Evolutionary conservation across 331 rosid species (phyloP), one percentile per base, ranked within the genome.

Genomic region (Malus hybrid): DNA sequence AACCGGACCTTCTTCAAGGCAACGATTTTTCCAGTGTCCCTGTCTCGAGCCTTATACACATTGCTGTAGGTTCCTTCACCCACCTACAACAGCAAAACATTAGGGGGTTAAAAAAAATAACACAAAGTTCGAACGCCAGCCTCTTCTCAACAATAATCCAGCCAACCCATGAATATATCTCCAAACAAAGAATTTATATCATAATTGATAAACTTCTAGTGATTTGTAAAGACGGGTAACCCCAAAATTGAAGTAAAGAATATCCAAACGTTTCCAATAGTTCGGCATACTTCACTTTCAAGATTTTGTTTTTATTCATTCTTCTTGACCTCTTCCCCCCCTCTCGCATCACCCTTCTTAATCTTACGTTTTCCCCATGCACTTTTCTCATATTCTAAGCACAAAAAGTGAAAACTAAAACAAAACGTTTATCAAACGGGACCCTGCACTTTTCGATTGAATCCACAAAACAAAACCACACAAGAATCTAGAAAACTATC

Each of bases 21-120:
- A 62, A 90, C 97, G 62, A 89, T 84, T 74, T 93, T 88, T 55
- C 89, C 81, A 0, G 97, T 87, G 64, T 86, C 83, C 75, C 89
- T 82, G 57, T 93, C 97, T 66, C 88, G 80, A 70, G 97, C 96
- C 88, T 88, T 90, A 60, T 90, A 90, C 60, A 90, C 97, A 82
- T 93, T 93, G 90, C 96, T 93, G 77, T 93, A 90, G 70, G 96
- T 90, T 86, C 98, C 98, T 75, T 93, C 89, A 12, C 97, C 98
- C 74, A 90, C 90, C 98, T 93, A 71, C 69, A 83, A 79, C 78
- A 75, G n/a, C 65, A 67, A 65, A 76, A 46, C 10, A 52, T 72
- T 27, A 27, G 31, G 13, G 42, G 7, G 18, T 5, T 1, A 3
- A 6, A 3, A 6, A n/a, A n/a, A n/a, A n/a, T n/a, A n/a, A n/a